These are phyloP conservation scores for Oryza nivara DNA, from an alignment of 176 grass and related monocot species.

Conservation along the genomic window DNA sequence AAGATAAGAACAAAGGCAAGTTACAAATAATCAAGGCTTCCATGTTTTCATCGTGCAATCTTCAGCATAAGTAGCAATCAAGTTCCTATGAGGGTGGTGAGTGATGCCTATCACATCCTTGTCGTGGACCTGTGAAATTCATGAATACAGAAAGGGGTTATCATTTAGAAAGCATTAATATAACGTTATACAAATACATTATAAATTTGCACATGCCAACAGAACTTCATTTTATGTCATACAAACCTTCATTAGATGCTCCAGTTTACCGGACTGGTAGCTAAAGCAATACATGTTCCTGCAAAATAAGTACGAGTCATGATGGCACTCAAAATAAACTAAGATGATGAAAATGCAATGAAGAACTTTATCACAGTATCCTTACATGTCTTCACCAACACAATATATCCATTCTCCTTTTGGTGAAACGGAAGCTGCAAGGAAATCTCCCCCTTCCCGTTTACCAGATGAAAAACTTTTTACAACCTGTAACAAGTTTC, in stretches of 20 bases:
- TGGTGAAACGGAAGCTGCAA: conserved; percentile 86
- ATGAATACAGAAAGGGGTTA: neutral
- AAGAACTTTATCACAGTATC: conserved; percentile 27
- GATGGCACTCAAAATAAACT: conserved; percentile 1
- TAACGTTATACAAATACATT: neutral
- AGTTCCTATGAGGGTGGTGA: conserved; percentile 91
- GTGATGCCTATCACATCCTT: conserved; percentile 94
- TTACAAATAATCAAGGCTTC: conserved; percentile 65
- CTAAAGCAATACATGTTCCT: conserved; percentile 99
- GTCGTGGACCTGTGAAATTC: conserved; percentile 65
- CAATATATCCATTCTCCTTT: conserved; percentile 99
- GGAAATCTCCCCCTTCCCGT: conserved; percentile 91
- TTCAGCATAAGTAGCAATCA: conserved; percentile 85
- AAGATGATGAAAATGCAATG: conserved; percentile 18
- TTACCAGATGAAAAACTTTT: conserved; percentile 99
- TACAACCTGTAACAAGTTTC: conserved; percentile 69
- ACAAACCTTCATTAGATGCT: conserved; percentile 97
- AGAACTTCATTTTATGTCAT: conserved; percentile 1
- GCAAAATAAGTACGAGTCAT: conserved; percentile 35
- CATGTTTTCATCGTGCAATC: conserved; percentile 97
- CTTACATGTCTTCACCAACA: conserved; percentile 99
- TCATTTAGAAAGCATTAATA: conserved; percentile 14
- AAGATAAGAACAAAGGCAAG: conserved; percentile 27
- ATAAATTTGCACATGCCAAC: neutral
- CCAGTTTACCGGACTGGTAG: conserved; percentile 87